Evolutionary conservation across 345 rosid genomes (phyloP), one percentile per base, ranked within the genome.

Genomic region (Carallia brachiata): DNA sequence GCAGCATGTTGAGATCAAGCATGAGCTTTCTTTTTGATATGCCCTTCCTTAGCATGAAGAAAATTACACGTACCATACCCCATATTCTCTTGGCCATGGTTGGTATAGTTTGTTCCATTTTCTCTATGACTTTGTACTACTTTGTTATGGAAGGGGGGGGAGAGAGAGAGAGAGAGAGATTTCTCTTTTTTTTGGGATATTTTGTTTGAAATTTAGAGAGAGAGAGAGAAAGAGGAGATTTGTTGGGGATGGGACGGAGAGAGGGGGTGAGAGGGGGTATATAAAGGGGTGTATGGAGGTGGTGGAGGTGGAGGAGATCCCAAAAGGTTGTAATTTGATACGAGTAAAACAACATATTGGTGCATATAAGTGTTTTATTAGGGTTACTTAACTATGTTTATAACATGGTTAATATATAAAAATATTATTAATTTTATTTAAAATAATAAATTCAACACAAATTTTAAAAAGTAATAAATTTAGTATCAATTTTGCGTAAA

Each of bases 41-140:
- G 62, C 91, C 95, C 69, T 83, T 91, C 69, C 87, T 79, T 63
- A 88, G 61, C 95, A 91, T 87, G 89, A 86, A 88, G 75, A 80
- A 63, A 31, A 88, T 78, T 15, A 82, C 84, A 69, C 91, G 92
- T 44, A 87, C 81, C 2, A 87, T 81, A 69, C 74, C 85, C 86
- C 90, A 83, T 70, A 86, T 55, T 71, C 78, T 88, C 78, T 90
- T 90, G 72, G 87, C 78, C 23, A 84, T 67, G 55, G 81, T 61
- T 40, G 85, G 86, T 52, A 76, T 63, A 72, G 83, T 84, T 55
- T 81, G 85, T 66, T 77, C 80, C 83, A 78, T 71, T 65, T 77
- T 83, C 73, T 78, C 52, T 69, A 34, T 69, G 36, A 63, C 56
- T 36, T 32, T 66, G 23, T 61, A 23, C 5, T 15, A 27, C 30